Evolutionary conservation across 768 basidiomycete genomes (phyloP).

Genomic region (Sporobolomyces pararoseus): DNA sequence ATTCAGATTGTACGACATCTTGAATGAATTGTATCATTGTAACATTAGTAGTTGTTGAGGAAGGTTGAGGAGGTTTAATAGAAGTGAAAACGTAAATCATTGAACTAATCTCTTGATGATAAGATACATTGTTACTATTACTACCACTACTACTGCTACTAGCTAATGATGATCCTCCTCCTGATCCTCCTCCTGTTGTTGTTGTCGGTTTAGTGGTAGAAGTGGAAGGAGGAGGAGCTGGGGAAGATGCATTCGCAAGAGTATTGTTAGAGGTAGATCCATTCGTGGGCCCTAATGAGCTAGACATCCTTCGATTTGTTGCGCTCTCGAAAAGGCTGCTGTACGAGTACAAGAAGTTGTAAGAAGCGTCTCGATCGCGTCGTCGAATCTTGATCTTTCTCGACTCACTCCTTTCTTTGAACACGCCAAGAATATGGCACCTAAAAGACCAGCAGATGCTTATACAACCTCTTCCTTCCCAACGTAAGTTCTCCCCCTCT

Average conservation of each 20-base stretch:
- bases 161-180: too few relatives aligned
- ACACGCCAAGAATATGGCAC: slow-evolving; percentile 3
- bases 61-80: slow-evolving; percentile 56
- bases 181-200: too few relatives aligned
- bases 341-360: too few relatives aligned
- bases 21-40: slow-evolving; percentile 93
- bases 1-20: slow-evolving; percentile 83
- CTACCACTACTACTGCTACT: too few relatives aligned
- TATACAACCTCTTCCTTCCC: slow-evolving; percentile 7
- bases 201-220: too few relatives aligned
- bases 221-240: background rate
- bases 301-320: background rate
- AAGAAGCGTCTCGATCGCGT: too few relatives aligned
- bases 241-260: background rate
- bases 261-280: background rate
- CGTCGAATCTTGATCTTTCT: background rate
- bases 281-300: background rate
- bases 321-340: too few relatives aligned
- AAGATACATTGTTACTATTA: background rate
- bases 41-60: slow-evolving; percentile 74
- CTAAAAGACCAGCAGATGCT: slow-evolving; percentile 19
- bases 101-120: slow-evolving; percentile 15
- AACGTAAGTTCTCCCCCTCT: slow-evolving; percentile 2
- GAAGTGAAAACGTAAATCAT: slow-evolving; percentile 83
- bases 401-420: background rate